Conservation (phyloP, 805 yeast genomes). For the Candida lessepsii region DNA sequence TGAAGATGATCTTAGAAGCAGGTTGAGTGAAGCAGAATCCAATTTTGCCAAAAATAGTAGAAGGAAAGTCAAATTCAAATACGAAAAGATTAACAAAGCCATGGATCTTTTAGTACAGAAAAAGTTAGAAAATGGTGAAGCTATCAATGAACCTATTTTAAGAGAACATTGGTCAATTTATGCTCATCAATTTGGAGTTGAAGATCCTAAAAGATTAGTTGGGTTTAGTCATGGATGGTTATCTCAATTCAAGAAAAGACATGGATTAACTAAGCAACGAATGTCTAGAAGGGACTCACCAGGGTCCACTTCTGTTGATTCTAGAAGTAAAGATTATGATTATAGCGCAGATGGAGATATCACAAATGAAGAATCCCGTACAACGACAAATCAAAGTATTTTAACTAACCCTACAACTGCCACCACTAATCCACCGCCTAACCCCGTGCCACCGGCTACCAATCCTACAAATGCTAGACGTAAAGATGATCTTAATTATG, state of each 20-base stretch:
- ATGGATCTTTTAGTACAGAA: slow-evolving; percentile 55
- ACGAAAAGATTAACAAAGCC: slow-evolving; percentile 55
- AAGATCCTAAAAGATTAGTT: slow-evolving; percentile 55
- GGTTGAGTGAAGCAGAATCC: slow-evolving; percentile 38
- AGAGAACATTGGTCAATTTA: slow-evolving; percentile 56
- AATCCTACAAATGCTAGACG: slow-evolving; percentile 20
- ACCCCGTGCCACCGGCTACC: slow-evolving; percentile 7
- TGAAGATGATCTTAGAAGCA: slow-evolving; percentile 48
- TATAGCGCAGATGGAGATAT: slow-evolving; percentile 1
- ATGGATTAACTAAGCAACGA: slow-evolving; percentile 42
- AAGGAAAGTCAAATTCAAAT: slow-evolving; percentile 51
- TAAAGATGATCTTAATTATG: slow-evolving; percentile 3
- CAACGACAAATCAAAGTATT: slow-evolving; percentile 2
- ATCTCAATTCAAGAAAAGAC: slow-evolving; percentile 58
- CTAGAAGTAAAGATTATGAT: slow-evolving; percentile 4
- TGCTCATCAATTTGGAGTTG: slow-evolving; percentile 57
- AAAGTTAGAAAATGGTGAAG: slow-evolving; percentile 41
- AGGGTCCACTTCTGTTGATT: neutral
- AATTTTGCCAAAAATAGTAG: slow-evolving; percentile 35
- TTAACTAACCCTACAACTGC: slow-evolving; percentile 4
- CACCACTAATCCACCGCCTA: slow-evolving; percentile 2
- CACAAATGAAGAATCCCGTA: neutral
- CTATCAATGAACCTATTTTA: slow-evolving; percentile 53
- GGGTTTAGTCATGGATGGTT: slow-evolving; percentile 65
- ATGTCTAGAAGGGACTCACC: slow-evolving; percentile 17